These are phyloP conservation scores for Rhypophila decipiens DNA, from an alignment of 495 filamentous ascomycete species.

Conservation along the genomic window DNA sequence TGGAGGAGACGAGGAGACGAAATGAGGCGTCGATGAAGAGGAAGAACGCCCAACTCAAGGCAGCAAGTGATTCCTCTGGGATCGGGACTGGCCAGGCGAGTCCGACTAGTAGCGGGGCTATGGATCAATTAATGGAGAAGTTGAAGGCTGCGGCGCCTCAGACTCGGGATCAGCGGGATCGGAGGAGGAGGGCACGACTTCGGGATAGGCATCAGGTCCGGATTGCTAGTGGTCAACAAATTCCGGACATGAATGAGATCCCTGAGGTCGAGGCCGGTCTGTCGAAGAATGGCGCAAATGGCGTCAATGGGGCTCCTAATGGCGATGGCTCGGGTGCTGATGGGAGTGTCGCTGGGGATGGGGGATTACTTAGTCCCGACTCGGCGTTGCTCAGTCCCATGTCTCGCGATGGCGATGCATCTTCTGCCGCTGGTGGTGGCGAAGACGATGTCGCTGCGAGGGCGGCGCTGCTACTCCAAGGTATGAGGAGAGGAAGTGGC, in stretches of 20 bases:
- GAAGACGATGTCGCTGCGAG: slow-evolving; percentile 76
- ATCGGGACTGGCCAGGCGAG: slow-evolving; percentile 47
- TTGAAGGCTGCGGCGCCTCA: slow-evolving; percentile 88
- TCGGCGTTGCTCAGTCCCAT: slow-evolving; percentile 25
- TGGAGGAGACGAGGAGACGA: slow-evolving; percentile 76
- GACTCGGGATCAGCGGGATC: slow-evolving; percentile 77
- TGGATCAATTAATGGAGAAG: slow-evolving; percentile 96
- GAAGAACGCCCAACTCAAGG: slow-evolving; percentile 65
- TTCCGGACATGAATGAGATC: slow-evolving; percentile 60
- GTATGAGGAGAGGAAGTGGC: slow-evolving; percentile 52
- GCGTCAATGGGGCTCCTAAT: too few species aligned
- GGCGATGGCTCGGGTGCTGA: slow-evolving; percentile 16
- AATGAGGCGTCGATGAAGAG: slow-evolving; percentile 89
- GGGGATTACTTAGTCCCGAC: slow-evolving; percentile 16
- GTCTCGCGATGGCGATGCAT: slow-evolving; percentile 31
- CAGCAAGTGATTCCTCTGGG: slow-evolving; percentile 43
- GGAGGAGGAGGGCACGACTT: slow-evolving; percentile 76
- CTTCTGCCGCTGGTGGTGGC: slow-evolving; percentile 50
- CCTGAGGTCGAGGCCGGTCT: slow-evolving; percentile 38
- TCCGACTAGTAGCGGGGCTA: slow-evolving; percentile 79
- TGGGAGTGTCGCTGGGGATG: slow-evolving; percentile 28
- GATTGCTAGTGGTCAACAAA: slow-evolving; percentile 77
- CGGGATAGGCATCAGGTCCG: slow-evolving; percentile 92
- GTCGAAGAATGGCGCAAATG: too few species aligned
- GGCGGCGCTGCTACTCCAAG: slow-evolving; percentile 75